A percentile compares a stretch with the other conserved stretches of the same genome.
Conservation (phyloP, 108 stramenopile genomes). For the Pseudonitzschia pungens region DNA sequence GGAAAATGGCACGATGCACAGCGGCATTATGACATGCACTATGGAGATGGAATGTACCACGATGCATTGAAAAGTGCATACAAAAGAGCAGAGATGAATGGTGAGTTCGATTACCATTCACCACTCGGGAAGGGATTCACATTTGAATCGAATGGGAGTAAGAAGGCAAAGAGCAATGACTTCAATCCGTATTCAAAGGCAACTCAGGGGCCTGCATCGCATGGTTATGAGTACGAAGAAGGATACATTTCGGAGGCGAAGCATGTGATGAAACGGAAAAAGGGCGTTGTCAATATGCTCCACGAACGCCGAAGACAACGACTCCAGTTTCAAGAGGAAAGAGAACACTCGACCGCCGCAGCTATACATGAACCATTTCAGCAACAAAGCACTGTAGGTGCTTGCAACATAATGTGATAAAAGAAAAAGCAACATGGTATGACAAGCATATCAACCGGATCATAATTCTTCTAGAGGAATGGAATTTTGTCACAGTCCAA, state of each 20-base stretch:
- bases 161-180: background rate
- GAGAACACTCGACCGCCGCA: background rate
- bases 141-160: conserved; percentile 26
- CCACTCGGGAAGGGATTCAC: conserved; percentile 79
- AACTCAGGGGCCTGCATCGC: conserved; percentile 35
- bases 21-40: conserved; percentile 84
- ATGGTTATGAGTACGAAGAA: conserved; percentile 48
- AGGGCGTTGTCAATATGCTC: conserved; percentile 19
- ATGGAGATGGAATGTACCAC: conserved; percentile 80
- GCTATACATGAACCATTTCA: background rate
- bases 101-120: conserved; percentile 67
- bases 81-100: conserved; percentile 51
- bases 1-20: conserved; percentile 74
- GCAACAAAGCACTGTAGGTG: background rate
- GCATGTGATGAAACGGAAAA: conserved; percentile 18
- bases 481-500: background rate
- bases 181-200: conserved; percentile 50
- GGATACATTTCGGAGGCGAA: conserved; percentile 29
- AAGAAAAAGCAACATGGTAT: background rate
- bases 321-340: conserved; percentile 4
- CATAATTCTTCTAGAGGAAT: background rate
- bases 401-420: conserved; percentile 7
- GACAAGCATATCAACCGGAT: background rate
- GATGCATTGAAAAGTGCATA: conserved; percentile 70
- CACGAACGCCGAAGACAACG: conserved; percentile 39